Conservation (phyloP, 352 stramenopile genomes). For the Globisporangium iwayamae region DNA sequence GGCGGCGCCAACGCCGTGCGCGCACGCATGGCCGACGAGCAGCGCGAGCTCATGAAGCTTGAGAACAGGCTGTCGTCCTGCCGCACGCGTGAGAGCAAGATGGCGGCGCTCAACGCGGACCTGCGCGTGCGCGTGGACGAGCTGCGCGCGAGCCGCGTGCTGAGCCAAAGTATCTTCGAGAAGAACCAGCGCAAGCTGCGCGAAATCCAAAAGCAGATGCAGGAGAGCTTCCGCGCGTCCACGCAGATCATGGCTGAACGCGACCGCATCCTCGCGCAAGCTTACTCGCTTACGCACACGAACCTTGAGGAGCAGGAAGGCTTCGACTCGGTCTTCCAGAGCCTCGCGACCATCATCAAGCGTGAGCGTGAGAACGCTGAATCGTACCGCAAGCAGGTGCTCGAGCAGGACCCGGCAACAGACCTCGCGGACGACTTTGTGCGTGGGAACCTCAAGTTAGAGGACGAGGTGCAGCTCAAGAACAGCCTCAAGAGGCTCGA, state of each 20-base stretch:
- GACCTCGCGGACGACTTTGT: constrained; percentile 68
- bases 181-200: constrained; percentile 76
- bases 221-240: constrained; percentile 62
- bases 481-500: constrained; percentile 60
- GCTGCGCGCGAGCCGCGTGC: constrained; percentile 53
- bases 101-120: constrained; percentile 53
- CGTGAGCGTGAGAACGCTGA: constrained; percentile 74
- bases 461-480: constrained; percentile 76
- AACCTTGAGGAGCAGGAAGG: constrained; percentile 77
- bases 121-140: constrained; percentile 54
- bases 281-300: constrained; percentile 55
- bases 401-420: constrained; percentile 64
- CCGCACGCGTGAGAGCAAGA: constrained; percentile 73
- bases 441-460: constrained; percentile 69
- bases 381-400: constrained; percentile 71
- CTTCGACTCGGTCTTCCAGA: constrained; percentile 75
- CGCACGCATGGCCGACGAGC: constrained; percentile 64
- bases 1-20: constrained; percentile 69
- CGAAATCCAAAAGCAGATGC: constrained; percentile 76
- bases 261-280: constrained; percentile 67
- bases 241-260: constrained; percentile 71
- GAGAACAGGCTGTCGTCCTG: constrained; percentile 75
- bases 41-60: constrained; percentile 74
- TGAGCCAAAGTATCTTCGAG: constrained; percentile 74
- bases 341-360: constrained; percentile 64